A percentile compares a stretch with the other conserved stretches of the same genome.
Evolutionary conservation across 495 filamentous ascomycete genomes (phyloP).

Genomic region (Hamigera avellanea): DNA sequence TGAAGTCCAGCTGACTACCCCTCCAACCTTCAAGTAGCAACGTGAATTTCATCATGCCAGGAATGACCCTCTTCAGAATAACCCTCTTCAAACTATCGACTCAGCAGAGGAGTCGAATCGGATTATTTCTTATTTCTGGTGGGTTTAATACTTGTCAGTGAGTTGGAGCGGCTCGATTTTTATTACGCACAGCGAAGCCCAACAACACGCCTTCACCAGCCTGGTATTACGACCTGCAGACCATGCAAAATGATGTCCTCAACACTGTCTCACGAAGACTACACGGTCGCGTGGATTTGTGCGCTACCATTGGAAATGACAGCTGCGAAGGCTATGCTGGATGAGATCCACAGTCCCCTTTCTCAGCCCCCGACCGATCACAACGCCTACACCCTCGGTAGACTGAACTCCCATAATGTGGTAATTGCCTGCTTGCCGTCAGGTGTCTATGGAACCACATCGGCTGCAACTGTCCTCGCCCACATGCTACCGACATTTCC

Average conservation of each 20-base stretch:
- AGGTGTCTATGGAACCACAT: constrained; percentile 11
- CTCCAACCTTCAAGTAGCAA: too few species aligned
- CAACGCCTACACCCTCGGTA: constrained; percentile 24
- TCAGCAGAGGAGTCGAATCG: too few species aligned
- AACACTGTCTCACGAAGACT: constrained; percentile 10
- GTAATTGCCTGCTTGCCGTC: constrained; percentile 19
- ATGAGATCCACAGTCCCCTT: constrained; percentile 14
- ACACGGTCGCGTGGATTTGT: constrained; percentile 20
- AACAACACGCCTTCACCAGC: too few species aligned
- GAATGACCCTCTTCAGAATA: too few species aligned
- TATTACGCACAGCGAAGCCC: too few species aligned
- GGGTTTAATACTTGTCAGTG: too few species aligned
- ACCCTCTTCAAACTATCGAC: too few species aligned
- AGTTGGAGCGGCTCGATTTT: too few species aligned
- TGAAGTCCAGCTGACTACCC: too few species aligned
- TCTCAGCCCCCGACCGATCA: constrained; percentile 12
- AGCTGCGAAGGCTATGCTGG: constrained; percentile 24
- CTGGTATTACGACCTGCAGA: too few species aligned
- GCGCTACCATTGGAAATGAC: constrained; percentile 21
- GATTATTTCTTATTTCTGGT: too few species aligned
- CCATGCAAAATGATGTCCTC: not conserved
- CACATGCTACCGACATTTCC: constrained; percentile 23
- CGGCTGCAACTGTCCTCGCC: constrained; percentile 16
- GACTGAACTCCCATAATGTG: constrained; percentile 19
- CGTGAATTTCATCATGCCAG: too few species aligned